Percentiles rank a stretch among this genome's conserved stretches.
Conservation (phyloP, 2,329 filamentous ascomycete species). For the Epichloe elymi region DNA sequence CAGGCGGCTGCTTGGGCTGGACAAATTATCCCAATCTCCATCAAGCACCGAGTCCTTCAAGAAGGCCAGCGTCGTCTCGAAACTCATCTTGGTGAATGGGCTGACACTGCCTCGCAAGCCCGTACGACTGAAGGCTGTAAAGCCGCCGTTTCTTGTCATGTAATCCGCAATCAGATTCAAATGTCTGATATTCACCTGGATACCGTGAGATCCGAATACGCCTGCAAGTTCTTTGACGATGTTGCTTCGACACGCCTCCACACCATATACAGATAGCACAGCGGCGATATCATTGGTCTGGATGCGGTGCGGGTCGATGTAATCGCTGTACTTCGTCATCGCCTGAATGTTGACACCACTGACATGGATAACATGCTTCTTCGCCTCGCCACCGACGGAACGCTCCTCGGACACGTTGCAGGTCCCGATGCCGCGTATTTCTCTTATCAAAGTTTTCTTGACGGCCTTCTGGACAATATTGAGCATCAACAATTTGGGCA, state of each 20-base stretch:
- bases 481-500: constrained; percentile 87
- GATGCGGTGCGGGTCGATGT: constrained; percentile 74
- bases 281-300: constrained; percentile 87
- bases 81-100: constrained; percentile 98
- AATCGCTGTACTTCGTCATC: constrained; percentile 78
- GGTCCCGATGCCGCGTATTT: constrained; percentile 62
- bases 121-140: constrained; percentile 84
- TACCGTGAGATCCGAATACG: constrained; percentile 85
- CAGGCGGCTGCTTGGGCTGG: constrained; percentile 73
- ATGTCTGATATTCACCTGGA: constrained; percentile 82
- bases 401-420: constrained; percentile 54
- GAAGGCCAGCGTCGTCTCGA: constrained; percentile 92
- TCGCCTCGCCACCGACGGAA: constrained; percentile 21
- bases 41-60: constrained; percentile 85
- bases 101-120: constrained; percentile 74
- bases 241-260: constrained; percentile 78
- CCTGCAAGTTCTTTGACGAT: constrained; percentile 77
- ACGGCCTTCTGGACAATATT: constrained; percentile 75
- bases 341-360: constrained; percentile 78
- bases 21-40: constrained; percentile 79
- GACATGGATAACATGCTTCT: constrained; percentile 52
- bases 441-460: constrained; percentile 70
- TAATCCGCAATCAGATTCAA: constrained; percentile 91
- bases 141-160: constrained; percentile 90
- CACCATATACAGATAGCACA: constrained; percentile 75